These are phyloP conservation scores for Beverwykella pulmonaria DNA, from an alignment of 495 filamentous ascomycete species.

Conservation along the genomic window DNA sequence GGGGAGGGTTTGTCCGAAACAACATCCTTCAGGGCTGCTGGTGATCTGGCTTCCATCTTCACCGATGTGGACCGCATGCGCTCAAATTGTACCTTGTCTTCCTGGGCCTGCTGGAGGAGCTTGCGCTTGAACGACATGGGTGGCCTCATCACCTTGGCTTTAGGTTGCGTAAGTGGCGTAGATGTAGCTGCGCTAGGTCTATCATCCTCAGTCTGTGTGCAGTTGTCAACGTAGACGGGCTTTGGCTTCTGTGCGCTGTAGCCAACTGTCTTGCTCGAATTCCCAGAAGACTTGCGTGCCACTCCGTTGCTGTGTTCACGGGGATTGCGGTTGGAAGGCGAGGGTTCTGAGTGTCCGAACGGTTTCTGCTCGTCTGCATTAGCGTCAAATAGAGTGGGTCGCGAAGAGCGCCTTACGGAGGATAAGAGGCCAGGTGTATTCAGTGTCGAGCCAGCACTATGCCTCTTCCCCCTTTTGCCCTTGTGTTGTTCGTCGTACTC, in stretches of 20 bases:
- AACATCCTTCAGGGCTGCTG: constrained; percentile 29
- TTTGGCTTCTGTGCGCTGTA: constrained; percentile 12
- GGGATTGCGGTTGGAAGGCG: constrained; percentile 21
- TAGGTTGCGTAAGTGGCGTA: not conserved
- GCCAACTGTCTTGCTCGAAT: constrained; percentile 22
- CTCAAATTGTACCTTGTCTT: constrained; percentile 29
- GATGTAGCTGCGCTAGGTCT: constrained; percentile 3
- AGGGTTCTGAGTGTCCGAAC: constrained; percentile 38
- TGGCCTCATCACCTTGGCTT: constrained; percentile 8
- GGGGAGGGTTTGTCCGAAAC: constrained; percentile 24
- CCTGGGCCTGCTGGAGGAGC: constrained; percentile 25
- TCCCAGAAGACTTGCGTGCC: constrained; percentile 30
- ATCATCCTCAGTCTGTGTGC: constrained; percentile 35
- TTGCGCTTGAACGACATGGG: constrained; percentile 27
- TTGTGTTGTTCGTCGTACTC: constrained; percentile 61
- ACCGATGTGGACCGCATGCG: constrained; percentile 32
- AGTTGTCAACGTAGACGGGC: constrained; percentile 34
- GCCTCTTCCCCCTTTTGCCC: constrained; percentile 62
- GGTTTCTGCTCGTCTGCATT: constrained; percentile 39
- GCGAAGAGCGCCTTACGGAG: constrained; percentile 34
- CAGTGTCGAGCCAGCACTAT: constrained; percentile 58
- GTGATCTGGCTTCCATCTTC: constrained; percentile 30
- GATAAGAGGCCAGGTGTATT: constrained; percentile 44
- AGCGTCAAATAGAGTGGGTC: constrained; percentile 19
- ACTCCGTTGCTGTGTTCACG: constrained; percentile 28